Conservation (phyloP, 2,329 filamentous ascomycete genomes). For the Penicillium sp. region DNA sequence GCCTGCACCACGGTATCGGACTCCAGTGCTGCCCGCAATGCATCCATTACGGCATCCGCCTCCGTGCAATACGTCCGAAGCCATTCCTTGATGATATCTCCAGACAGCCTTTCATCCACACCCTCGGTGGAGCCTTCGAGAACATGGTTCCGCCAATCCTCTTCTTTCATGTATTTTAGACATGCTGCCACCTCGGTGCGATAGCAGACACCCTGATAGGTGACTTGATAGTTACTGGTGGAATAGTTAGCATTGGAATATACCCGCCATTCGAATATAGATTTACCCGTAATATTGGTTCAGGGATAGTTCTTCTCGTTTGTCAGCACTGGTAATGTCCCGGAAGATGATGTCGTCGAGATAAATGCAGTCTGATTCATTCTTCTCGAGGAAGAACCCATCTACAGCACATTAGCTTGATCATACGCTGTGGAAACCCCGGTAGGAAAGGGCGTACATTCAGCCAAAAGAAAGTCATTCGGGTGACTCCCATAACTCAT, state of each 20-base stretch:
- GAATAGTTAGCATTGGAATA: slow-evolving; percentile 3
- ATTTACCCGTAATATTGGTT: slow-evolving; percentile 40
- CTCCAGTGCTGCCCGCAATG: slow-evolving; percentile 20
- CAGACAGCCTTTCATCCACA: slow-evolving; percentile 29
- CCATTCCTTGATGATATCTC: slow-evolving; percentile 33
- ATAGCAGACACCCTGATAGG: slow-evolving; percentile 37
- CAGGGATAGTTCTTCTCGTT: slow-evolving; percentile 32
- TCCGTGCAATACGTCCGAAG: slow-evolving; percentile 34
- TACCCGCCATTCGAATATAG: not conserved
- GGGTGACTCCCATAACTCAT: slow-evolving; percentile 44
- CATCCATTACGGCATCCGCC: slow-evolving; percentile 26
- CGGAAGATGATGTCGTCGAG: slow-evolving; percentile 41
- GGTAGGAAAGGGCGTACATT: slow-evolving; percentile 33
- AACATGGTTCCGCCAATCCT: slow-evolving; percentile 39
- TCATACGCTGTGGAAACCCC: not conserved
- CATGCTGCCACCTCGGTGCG: slow-evolving; percentile 42
- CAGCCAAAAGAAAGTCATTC: slow-evolving; percentile 41
- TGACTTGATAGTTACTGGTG: slow-evolving; percentile 41
- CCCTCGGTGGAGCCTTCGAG: slow-evolving; percentile 33
- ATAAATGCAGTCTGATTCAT: slow-evolving; percentile 38
- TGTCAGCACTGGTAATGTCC: slow-evolving; percentile 24
- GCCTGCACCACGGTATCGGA: slow-evolving; percentile 12
- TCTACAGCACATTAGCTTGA: slow-evolving; percentile 25
- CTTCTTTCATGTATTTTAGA: slow-evolving; percentile 36
- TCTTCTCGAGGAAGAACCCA: slow-evolving; percentile 41